Base-by-base conservation (phyloP, 768 basidiomycete genomes). In the Ramaria rubella region DNA sequence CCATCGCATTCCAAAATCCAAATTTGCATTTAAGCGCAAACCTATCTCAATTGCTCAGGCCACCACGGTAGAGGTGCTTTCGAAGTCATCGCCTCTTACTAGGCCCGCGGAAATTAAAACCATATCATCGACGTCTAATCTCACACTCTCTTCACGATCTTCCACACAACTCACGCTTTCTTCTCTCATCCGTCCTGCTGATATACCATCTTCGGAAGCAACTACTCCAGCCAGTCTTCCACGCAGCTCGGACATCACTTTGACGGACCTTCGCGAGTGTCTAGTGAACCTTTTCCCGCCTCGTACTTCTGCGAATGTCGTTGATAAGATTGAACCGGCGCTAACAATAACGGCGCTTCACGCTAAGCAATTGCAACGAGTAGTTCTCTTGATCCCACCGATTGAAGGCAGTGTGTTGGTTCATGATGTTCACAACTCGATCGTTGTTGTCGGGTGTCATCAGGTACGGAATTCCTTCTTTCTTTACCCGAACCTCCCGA, bases 351-450 rank as follows among this genome's bases (percentile, higher is more conserved):
- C 83, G 0, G 81, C 87, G 0, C 62, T 90, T 9, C 87, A 92
- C 63, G 75, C 82, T 19, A 77, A 76, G n/a, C 76, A 81, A 46
- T 61, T 94, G 21, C 73, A 68, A 2, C 74, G 82, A 55, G 81
- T 80, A 11, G 65, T 93, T 3, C 66, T 95, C 21, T 66, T 94
- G 15, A 72, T 90, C 6, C 87, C 89, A 0, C 62, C 64, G 11
- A 73, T 90, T 21, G 64, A 77, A 6, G 89, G 91, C 1, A 94
- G 90, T 62, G 80, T 85, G 8, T 71, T 94, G 52, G 67, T 94
- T 1, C 81, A 89, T 61, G 77, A 85, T 59, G 61, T 92, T 29
- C 68, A 70, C 19, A 67, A 75, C 17, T 91, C 86, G 61, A 70
- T 83, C 4, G 66, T 94, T n/a, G 80, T 81, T 11, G 71, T 88